A percentile compares a stretch with the other conserved stretches of the same genome.
Evolutionary conservation across 202 grass and related monocot genomes (phyloP).

Genomic region (Schoenoplectus triqueter): DNA sequence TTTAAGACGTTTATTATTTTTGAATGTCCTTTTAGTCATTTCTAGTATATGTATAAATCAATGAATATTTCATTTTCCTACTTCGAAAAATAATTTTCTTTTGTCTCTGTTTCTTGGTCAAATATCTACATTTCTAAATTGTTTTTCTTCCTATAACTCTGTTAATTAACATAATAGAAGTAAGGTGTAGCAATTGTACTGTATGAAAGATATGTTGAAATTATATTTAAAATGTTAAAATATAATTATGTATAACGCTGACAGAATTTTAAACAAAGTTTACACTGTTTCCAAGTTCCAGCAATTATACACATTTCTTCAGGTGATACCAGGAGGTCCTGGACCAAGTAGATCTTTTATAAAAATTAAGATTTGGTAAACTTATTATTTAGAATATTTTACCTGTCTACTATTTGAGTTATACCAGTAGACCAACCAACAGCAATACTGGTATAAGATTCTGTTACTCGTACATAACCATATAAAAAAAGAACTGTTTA

Average conservation of each 20-base stretch:
- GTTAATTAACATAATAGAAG: too few species aligned
- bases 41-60: too few species aligned
- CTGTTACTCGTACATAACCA: constrained; percentile 14
- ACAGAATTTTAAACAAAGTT: background rate
- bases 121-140: too few species aligned
- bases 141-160: too few species aligned
- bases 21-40: too few species aligned
- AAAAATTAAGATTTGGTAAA: background rate
- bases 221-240: background rate
- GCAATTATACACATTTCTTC: background rate
- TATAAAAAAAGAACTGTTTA: constrained; percentile 2
- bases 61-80: background rate
- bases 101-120: background rate
- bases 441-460: background rate
- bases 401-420: background rate
- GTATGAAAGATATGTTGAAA: background rate
- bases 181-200: background rate
- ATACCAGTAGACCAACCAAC: constrained; percentile 8
- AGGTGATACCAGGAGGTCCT: too few species aligned
- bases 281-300: background rate
- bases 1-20: too few species aligned
- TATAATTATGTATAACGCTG: background rate
- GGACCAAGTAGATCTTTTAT: background rate
- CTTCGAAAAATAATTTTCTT: background rate
- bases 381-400: background rate